These are phyloP conservation scores for Allium sativum DNA, from an alignment of 106 monocot species.

Conservation along the genomic window DNA sequence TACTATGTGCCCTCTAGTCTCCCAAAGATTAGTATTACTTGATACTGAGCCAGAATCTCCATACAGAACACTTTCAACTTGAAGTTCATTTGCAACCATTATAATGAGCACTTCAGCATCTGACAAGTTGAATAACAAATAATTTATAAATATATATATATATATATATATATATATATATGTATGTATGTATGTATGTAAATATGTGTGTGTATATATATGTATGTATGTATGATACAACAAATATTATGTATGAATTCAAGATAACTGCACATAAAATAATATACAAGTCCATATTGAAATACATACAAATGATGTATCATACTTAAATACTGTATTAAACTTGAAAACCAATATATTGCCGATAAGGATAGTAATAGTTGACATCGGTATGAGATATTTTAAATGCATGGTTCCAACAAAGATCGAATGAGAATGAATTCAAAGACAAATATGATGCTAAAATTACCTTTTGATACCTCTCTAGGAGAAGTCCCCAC, in stretches of 20 bases:
- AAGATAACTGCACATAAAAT: constrained; percentile 1
- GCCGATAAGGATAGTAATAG: too few relatives aligned
- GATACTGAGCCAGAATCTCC: constrained; percentile 66
- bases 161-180: too few relatives aligned
- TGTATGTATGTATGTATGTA: too few relatives aligned
- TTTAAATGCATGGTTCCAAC: too few relatives aligned
- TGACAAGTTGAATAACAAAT: constrained; percentile 16
- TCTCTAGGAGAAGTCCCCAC: constrained; percentile 40
- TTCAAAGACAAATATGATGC: not conserved
- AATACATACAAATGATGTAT: too few relatives aligned
- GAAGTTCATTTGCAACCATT: constrained; percentile 96
- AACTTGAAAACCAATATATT: too few relatives aligned
- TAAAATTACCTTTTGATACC: constrained; percentile 57
- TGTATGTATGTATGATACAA: not conserved
- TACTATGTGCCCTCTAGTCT: too few relatives aligned
- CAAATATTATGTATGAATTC: not conserved
- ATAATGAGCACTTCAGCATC: constrained; percentile 75
- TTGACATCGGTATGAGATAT: too few relatives aligned
- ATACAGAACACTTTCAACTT: constrained; percentile 81
- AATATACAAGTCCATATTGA: not conserved
- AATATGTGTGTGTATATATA: too few relatives aligned
- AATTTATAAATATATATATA: not conserved
- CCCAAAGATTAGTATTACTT: constrained; percentile 24
- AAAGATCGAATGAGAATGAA: too few relatives aligned
- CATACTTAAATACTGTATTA: too few relatives aligned